These are phyloP conservation scores for Parietaria judaica DNA, from an alignment of 306 rosid genomes.

Conservation along the genomic window DNA sequence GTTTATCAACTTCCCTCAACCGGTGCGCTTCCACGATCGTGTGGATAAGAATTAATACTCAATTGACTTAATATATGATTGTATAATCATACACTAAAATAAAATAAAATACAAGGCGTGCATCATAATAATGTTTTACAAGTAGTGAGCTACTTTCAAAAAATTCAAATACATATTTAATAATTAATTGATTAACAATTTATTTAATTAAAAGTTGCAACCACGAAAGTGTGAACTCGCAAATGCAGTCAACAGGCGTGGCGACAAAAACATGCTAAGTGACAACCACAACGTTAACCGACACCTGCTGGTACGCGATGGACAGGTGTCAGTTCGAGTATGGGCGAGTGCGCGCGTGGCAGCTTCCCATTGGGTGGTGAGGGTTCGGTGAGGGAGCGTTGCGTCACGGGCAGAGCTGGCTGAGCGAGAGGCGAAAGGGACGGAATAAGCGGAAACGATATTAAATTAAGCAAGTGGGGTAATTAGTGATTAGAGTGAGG, in stretches of 20 bases:
- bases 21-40: conserved; percentile 3
- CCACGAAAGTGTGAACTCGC: conserved; percentile 24
- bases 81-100: neutral
- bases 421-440: neutral
- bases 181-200: no score
- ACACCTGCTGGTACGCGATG: conserved; percentile 21
- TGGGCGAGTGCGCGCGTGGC: conserved; percentile 3
- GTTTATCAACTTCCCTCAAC: neutral
- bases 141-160: neutral
- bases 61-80: neutral
- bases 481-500: conserved; percentile 6
- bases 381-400: neutral
- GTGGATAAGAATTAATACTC: conserved; percentile 24
- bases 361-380: neutral
- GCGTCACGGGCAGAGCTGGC: conserved; percentile 15
- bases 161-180: neutral
- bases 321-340: conserved; percentile 24
- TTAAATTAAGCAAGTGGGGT: conserved; percentile 12
- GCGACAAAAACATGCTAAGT: conserved; percentile 1
- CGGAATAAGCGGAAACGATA: neutral
- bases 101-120: neutral
- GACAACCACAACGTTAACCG: conserved; percentile 19
- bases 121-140: neutral
- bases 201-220: neutral
- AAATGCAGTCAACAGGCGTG: conserved; percentile 28